Base-by-base conservation (phyloP, 2,329 filamentous ascomycete species). In the Aureobasidium sp. region DNA sequence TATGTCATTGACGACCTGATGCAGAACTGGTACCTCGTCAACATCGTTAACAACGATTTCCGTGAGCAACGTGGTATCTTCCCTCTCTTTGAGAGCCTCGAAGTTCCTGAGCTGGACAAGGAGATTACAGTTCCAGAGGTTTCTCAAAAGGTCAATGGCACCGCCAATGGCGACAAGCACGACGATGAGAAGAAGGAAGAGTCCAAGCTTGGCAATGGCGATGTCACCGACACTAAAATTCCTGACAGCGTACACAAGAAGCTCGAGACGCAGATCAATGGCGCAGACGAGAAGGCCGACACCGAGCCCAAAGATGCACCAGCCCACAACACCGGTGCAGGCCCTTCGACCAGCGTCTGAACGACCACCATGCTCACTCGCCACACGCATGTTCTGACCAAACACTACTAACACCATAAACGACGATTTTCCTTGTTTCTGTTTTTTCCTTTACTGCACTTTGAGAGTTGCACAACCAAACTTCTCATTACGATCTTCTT, bases 1-100 rank as follows among this genome's bases (percentile, higher is more conserved):
- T 82, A 86, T 65, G 77, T 97, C 64, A 89, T 99, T 66, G 84
- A 92, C 68, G 81, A 84, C 60, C 81, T 97, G 64, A 94, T 97
- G 85, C 87, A 93, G 64, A 86, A 86, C 58, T 99, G 93, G 91
- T 93, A 91, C 72, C 80, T 99, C 63, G 84, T 99, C 68, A 99
- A 99, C 72, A 96, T 99, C 69, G 90, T 99, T 32, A 91, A 99
- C 79, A 99, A 99, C 72, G 91, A 99, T 74, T 99, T 99, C 86
- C 91, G 96, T 74, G 82, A 91, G 69, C 85, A 85, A 61, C 82
- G 85, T 58, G 87, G 86, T 61, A 89, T 99, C 68, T 97, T 96
- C 73, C 84, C 89, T 50, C 80, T 97, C 29, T 94, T 99, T 73
- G 84, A 92, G 17, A 91, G 85, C 27, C 81, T 99, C 3, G 74